These are phyloP conservation scores for Globisporangium sylvaticum DNA, from an alignment of 352 stramenopile species.

Conservation along the genomic window DNA sequence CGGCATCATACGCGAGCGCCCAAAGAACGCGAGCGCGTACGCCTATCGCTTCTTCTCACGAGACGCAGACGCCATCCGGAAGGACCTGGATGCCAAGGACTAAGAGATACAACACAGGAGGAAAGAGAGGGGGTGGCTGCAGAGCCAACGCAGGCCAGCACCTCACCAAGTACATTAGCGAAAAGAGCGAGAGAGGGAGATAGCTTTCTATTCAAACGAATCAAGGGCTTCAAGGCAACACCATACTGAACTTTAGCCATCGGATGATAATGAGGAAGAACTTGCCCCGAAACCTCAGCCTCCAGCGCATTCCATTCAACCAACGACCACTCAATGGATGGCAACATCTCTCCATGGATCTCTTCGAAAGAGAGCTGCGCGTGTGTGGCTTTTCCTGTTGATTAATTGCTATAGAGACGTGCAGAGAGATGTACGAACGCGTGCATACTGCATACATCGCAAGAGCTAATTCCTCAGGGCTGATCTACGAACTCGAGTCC, in stretches of 20 bases:
- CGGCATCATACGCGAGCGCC: conserved; percentile 51
- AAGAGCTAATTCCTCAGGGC: background rate
- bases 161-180: too few species aligned
- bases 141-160: too few species aligned
- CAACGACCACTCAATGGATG: background rate
- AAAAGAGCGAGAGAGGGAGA: too few species aligned
- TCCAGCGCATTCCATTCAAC: too few species aligned
- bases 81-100: conserved; percentile 47
- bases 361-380: background rate
- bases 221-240: too few species aligned
- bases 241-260: too few species aligned
- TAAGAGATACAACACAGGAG: too few species aligned
- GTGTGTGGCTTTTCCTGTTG: background rate
- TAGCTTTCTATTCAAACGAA: too few species aligned
- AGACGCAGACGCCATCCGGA: conserved; percentile 23
- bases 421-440: background rate
- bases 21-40: conserved; percentile 43
- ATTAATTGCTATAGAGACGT: background rate
- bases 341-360: background rate
- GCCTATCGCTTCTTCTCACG: conserved; percentile 60
- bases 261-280: too few species aligned
- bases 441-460: background rate
- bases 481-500: conserved; percentile 64
- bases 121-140: too few species aligned
- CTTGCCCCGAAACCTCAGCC: too few species aligned